These are phyloP conservation scores for Dimargaris xerosporica DNA, from an alignment of 192 early-diverging fungal species.

Conservation along the genomic window DNA sequence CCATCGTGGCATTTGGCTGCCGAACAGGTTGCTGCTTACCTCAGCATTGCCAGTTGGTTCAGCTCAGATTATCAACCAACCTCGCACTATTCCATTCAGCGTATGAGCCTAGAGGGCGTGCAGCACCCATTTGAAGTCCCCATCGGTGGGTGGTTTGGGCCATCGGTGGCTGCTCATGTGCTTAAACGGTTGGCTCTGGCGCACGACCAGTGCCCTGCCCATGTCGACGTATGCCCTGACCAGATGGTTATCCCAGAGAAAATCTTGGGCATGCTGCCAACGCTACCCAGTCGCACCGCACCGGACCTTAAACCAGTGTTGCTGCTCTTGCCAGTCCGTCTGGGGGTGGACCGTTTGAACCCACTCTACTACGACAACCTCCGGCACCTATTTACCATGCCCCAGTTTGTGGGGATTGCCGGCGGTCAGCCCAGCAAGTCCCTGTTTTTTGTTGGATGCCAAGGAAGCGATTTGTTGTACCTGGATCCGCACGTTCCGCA, in stretches of 20 bases:
- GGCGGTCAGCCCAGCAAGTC: slow-evolving; percentile 31
- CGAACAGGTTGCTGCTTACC: background rate
- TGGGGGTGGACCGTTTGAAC: slow-evolving; percentile 27
- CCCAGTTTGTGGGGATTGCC: slow-evolving; percentile 30
- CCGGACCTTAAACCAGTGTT: slow-evolving; percentile 10
- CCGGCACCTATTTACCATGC: slow-evolving; percentile 29
- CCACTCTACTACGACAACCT: slow-evolving; percentile 27
- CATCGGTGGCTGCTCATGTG: slow-evolving; percentile 32
- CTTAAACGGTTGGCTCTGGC: slow-evolving; percentile 28
- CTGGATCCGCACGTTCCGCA: slow-evolving; percentile 33
- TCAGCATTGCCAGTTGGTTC: slow-evolving; percentile 28
- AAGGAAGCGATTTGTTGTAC: slow-evolving; percentile 31
- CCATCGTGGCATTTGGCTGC: background rate
- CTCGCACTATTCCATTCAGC: slow-evolving; percentile 29
- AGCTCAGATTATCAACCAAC: slow-evolving; percentile 22
- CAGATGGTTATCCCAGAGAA: slow-evolving; percentile 29
- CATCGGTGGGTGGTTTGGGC: slow-evolving; percentile 34
- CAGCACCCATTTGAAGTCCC: slow-evolving; percentile 25
- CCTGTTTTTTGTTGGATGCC: slow-evolving; percentile 29
- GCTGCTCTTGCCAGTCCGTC: slow-evolving; percentile 31
- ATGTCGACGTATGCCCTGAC: slow-evolving; percentile 30
- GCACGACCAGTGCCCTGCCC: slow-evolving; percentile 25
- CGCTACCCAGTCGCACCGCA: background rate
- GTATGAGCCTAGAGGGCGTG: slow-evolving; percentile 29
- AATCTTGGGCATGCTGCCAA: slow-evolving; percentile 19